Conservation (phyloP, 441 rosid genomes). For the Lagerstroemia fauriei region DNA sequence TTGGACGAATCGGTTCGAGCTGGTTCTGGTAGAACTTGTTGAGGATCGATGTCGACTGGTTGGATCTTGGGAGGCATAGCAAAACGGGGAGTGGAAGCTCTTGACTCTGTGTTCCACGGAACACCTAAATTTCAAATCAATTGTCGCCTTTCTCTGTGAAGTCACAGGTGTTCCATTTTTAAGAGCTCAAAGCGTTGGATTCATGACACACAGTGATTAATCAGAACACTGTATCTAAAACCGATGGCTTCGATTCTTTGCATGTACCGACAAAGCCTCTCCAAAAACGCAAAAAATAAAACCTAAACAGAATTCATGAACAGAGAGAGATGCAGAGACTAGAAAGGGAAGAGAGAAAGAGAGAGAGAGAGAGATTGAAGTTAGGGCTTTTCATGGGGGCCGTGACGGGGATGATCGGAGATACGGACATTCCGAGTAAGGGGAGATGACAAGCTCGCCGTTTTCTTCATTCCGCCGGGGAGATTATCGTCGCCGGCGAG, state of each 20-base stretch:
- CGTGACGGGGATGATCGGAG: slow-evolving; percentile 39
- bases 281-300: slow-evolving; percentile 1
- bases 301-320: background rate
- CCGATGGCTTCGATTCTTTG: slow-evolving; percentile 2
- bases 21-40: slow-evolving; percentile 36
- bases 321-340: slow-evolving; percentile 2
- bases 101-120: background rate
- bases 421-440: slow-evolving; percentile 22
- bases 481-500: slow-evolving; percentile 1
- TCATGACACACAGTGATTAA: slow-evolving; percentile 11
- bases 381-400: slow-evolving; percentile 58
- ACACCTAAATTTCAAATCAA: slow-evolving; percentile 6
- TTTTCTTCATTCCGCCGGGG: slow-evolving; percentile 21
- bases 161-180: slow-evolving; percentile 13
- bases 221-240: background rate
- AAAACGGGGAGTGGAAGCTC: slow-evolving; percentile 18
- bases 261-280: slow-evolving; percentile 24
- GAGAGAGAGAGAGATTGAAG: slow-evolving; percentile 28
- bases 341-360: background rate
- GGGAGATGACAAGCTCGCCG: slow-evolving; percentile 13
- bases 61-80: slow-evolving; percentile 75
- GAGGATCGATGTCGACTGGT: slow-evolving; percentile 67
- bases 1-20: slow-evolving; percentile 52
- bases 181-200: slow-evolving; percentile 15
- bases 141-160: background rate